Evolutionary conservation across 768 basidiomycete species (phyloP).

Genomic region (Mycena polygramma): DNA sequence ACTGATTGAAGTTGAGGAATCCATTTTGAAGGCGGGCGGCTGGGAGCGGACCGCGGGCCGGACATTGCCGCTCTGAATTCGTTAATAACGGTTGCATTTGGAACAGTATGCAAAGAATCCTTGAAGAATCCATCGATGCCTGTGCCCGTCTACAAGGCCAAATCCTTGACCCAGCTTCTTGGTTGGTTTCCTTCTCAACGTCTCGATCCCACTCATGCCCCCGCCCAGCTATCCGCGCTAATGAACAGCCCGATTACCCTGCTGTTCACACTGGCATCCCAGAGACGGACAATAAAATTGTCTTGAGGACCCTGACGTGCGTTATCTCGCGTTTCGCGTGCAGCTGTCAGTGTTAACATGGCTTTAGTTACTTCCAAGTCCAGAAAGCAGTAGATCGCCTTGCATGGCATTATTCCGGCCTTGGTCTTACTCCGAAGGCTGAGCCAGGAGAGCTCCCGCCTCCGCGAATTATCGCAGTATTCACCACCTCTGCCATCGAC

Average conservation of each 20-base stretch:
- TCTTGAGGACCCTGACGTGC: constrained; percentile 39
- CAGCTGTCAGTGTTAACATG: not conserved
- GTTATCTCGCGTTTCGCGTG: not conserved
- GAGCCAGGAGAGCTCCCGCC: constrained; percentile 45
- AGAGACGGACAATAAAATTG: constrained; percentile 28
- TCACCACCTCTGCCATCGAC: constrained; percentile 55
- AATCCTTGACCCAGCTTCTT: constrained; percentile 42
- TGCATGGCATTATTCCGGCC: constrained; percentile 45
- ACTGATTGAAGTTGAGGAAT: not conserved
- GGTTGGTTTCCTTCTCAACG: constrained; percentile 14
- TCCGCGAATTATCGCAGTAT: constrained; percentile 51
- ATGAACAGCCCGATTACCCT: constrained; percentile 40
- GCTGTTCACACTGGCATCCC: constrained; percentile 41
- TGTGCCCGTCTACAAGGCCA: constrained; percentile 40
- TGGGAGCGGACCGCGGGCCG: constrained; percentile 1
- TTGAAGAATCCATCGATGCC: constrained; percentile 32
- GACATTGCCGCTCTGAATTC: not conserved
- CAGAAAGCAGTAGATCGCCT: constrained; percentile 46
- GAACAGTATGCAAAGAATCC: too few relatives aligned
- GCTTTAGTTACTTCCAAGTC: constrained; percentile 33
- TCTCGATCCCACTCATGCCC: not conserved
- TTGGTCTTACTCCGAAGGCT: constrained; percentile 41
- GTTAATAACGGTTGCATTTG: not conserved
- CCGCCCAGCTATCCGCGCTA: constrained; percentile 37
- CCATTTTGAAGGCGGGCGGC: not conserved